Conservation (phyloP, 257 asterid genomes). For the Perilla frutescens region DNA sequence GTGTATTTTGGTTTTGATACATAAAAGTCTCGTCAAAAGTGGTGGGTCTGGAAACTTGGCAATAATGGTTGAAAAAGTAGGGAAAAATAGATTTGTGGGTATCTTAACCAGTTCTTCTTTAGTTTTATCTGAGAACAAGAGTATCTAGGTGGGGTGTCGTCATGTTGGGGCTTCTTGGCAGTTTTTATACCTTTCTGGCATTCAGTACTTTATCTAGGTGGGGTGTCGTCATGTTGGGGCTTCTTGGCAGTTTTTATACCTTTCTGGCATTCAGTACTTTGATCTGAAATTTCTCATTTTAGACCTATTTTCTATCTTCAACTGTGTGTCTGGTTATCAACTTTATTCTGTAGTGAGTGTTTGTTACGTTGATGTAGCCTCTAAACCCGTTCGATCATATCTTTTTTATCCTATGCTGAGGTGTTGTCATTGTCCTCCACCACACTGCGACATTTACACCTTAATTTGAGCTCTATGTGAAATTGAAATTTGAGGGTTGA, state of each 20-base stretch:
- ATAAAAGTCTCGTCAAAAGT: conserved; percentile 38
- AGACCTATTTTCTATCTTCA: conserved; percentile 25
- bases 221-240: conserved; percentile 55
- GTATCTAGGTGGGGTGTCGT: conserved; percentile 58
- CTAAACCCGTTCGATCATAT: neutral
- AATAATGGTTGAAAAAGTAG: conserved; percentile 56
- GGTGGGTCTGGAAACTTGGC: conserved; percentile 55
- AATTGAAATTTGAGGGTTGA: no score
- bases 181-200: conserved; percentile 40
- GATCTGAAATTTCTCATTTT: conserved; percentile 30
- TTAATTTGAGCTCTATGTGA: neutral
- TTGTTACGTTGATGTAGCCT: conserved; percentile 24
- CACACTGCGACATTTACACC: neutral
- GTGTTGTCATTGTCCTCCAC: conserved; percentile 16
- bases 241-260: conserved; percentile 36
- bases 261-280: conserved; percentile 47
- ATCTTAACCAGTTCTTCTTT: conserved; percentile 45
- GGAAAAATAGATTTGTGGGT: conserved; percentile 45
- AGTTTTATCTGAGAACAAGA: conserved; percentile 47
- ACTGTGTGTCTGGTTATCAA: conserved; percentile 1
- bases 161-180: conserved; percentile 46
- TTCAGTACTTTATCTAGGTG: conserved; percentile 51
- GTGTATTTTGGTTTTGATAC: conserved; percentile 44
- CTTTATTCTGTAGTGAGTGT: conserved; percentile 35
- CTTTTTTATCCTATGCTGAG: conserved; percentile 7